Evolutionary conservation across 1,139 yeast species (phyloP).

Genomic region (Suhomyces atakaporum): DNA sequence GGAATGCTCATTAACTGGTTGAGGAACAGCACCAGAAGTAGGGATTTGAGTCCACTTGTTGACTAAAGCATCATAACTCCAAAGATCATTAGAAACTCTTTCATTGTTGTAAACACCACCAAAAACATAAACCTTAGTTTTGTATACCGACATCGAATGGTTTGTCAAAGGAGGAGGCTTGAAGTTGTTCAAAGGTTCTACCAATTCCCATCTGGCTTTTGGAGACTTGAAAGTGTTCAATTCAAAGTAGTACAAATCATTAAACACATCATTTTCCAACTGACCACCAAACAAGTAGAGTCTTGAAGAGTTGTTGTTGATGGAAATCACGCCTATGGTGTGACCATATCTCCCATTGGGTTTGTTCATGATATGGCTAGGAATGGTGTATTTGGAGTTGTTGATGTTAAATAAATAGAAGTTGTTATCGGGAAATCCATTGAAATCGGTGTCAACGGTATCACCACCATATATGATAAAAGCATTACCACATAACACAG

Average conservation of each 20-base stretch:
- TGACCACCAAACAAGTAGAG: slow-evolving; percentile 95
- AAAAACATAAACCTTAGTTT: slow-evolving; percentile 75
- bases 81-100: slow-evolving; percentile 73
- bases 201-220: slow-evolving; percentile 79
- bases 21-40: slow-evolving; percentile 65
- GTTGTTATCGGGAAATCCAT: slow-evolving; percentile 83
- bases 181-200: slow-evolving; percentile 54
- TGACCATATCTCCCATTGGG: slow-evolving; percentile 97
- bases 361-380: slow-evolving; percentile 76
- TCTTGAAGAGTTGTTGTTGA: slow-evolving; percentile 67
- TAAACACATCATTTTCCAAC: slow-evolving; percentile 81
- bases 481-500: slow-evolving; percentile 92
- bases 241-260: slow-evolving; percentile 85
- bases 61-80: slow-evolving; percentile 73
- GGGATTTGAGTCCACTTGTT: slow-evolving; percentile 65
- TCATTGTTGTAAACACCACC: slow-evolving; percentile 92
- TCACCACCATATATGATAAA: slow-evolving; percentile 96
- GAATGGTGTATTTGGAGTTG: slow-evolving; percentile 88
- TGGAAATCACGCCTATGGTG: slow-evolving; percentile 62
- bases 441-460: slow-evolving; percentile 79
- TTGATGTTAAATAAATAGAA: slow-evolving; percentile 87
- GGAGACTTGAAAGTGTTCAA: slow-evolving; percentile 85
- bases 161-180: slow-evolving; percentile 92
- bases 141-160: slow-evolving; percentile 83
- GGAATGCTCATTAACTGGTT: slow-evolving; percentile 91